Conservation (phyloP, 345 rosid species). For the Pugionium dolabratum region DNA sequence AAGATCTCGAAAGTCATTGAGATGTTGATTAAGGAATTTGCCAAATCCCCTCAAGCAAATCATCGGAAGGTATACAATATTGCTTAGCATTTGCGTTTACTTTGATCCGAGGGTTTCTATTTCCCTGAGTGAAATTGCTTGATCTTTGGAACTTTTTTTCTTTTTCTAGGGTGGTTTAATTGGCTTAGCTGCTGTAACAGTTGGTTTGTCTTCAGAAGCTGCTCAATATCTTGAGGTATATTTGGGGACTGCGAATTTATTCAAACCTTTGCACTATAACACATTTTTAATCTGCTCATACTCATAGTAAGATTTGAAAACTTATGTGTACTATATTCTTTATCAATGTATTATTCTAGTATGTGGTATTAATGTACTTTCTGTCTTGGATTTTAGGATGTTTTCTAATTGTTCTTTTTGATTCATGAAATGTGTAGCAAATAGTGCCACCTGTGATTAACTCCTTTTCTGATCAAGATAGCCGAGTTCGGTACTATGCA, state of each 20-base stretch:
- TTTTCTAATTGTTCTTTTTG: slow-evolving; percentile 28
- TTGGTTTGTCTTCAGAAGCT: slow-evolving; percentile 87
- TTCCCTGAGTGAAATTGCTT: neutral
- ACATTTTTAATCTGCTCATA: slow-evolving; percentile 1
- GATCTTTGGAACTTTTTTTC: neutral
- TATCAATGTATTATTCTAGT: neutral
- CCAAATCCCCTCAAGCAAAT: slow-evolving; percentile 81
- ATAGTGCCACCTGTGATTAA: slow-evolving; percentile 95
- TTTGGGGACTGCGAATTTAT: neutral
- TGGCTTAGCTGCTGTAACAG: slow-evolving; percentile 97
- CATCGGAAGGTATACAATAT: slow-evolving; percentile 72
- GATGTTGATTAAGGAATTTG: slow-evolving; percentile 70
- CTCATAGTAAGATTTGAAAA: neutral
- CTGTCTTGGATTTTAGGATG: slow-evolving; percentile 2
- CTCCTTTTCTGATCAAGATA: slow-evolving; percentile 92
- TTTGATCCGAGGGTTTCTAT: slow-evolving; percentile 8
- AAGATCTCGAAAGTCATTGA: slow-evolving; percentile 83
- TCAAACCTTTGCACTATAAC: slow-evolving; percentile 3
- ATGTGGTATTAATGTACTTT: slow-evolving; percentile 12
- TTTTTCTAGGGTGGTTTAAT: slow-evolving; percentile 84
- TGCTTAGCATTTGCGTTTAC: slow-evolving; percentile 12
- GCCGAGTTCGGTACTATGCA: slow-evolving; percentile 97
- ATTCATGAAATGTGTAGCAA: slow-evolving; percentile 59
- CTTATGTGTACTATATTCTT: neutral
- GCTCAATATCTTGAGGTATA: slow-evolving; percentile 93